Percentiles rank a stretch among this genome's conserved stretches.
phyloP scores from a whole-genome alignment of 2,329 filamentous ascomycete genomes.

The Pseudocercospora fuligena region DNA sequence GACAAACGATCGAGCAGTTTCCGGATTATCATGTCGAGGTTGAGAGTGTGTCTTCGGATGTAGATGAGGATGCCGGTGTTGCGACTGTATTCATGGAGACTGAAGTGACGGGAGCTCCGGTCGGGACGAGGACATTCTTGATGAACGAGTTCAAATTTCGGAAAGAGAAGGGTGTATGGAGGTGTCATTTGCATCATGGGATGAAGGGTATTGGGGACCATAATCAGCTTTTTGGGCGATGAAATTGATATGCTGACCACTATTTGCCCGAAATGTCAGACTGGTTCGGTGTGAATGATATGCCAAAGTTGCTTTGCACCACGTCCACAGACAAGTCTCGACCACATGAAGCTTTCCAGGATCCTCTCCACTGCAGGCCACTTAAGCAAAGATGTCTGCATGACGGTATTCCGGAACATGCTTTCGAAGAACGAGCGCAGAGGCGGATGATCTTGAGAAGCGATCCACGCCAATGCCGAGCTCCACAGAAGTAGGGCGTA shows the following conservation, averaged over 20 bases:
- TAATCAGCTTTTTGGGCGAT: slow-evolving; percentile 9
- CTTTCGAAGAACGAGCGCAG: background rate
- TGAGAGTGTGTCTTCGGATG: slow-evolving; percentile 14
- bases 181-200: slow-evolving; percentile 19
- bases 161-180: slow-evolving; percentile 16
- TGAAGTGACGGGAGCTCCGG: slow-evolving; percentile 19
- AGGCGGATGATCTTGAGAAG: background rate
- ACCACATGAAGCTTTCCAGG: background rate
- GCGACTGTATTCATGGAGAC: slow-evolving; percentile 20
- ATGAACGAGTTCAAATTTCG: slow-evolving; percentile 24
- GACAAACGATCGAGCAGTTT: slow-evolving; percentile 16
- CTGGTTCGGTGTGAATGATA: background rate
- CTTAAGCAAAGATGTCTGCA: background rate
- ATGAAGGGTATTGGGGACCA: slow-evolving; percentile 23
- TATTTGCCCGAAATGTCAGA: background rate
- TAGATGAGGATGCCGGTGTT: slow-evolving; percentile 14
- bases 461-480: background rate
- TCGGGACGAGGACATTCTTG: slow-evolving; percentile 13
- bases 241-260: background rate
- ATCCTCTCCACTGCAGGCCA: background rate
- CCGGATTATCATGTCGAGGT: slow-evolving; percentile 18
- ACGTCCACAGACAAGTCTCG: background rate
- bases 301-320: background rate
- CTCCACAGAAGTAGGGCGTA: background rate
- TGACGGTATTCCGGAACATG: background rate